Percentiles rank a stretch among this genome's conserved stretches.
Evolutionary conservation across 768 basidiomycete genomes (phyloP).

Genomic region (Leucosporidium yakuticum): DNA sequence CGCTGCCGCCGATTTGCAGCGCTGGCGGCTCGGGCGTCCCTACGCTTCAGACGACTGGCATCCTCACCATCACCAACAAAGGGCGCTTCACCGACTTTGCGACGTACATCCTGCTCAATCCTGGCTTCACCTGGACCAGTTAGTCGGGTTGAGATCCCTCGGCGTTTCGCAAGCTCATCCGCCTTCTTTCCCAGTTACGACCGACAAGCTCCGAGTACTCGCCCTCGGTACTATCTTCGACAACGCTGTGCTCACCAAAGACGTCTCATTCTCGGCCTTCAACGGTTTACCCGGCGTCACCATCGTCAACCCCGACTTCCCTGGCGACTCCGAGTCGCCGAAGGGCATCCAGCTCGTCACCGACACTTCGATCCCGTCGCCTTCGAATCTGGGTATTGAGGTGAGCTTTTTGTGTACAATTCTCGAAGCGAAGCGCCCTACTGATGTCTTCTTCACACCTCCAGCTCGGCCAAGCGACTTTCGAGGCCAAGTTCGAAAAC

Average conservation of each 20-base stretch:
- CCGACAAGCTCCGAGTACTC: constrained; percentile 56
- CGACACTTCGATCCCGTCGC: constrained; percentile 12
- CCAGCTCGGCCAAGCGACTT: constrained; percentile 53
- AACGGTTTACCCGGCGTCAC: constrained; percentile 59
- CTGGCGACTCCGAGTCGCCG: constrained; percentile 36
- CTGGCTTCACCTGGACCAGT: constrained; percentile 1
- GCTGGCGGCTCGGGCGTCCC: constrained; percentile 64
- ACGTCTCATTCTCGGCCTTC: constrained; percentile 50
- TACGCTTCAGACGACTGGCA: constrained; percentile 54
- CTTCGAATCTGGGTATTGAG: constrained; percentile 60
- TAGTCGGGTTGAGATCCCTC: too few species aligned
- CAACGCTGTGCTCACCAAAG: constrained; percentile 57
- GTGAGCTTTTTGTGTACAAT: constrained; percentile 39
- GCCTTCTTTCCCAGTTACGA: constrained; percentile 58
- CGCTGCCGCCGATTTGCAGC: constrained; percentile 61
- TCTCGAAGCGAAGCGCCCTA: too few species aligned
- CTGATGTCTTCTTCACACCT: not conserved
- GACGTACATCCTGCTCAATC: constrained; percentile 45
- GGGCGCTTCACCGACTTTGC: constrained; percentile 54
- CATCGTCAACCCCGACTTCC: constrained; percentile 64
- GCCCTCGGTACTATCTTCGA: constrained; percentile 68
- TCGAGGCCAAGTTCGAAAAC: constrained; percentile 58
- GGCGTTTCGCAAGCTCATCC: constrained; percentile 53
- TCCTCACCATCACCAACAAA: constrained; percentile 55
- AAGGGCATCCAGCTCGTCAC: constrained; percentile 35